Percentiles rank a stretch among this genome's conserved stretches.
Evolutionary conservation across 345 rosid species (phyloP).

Genomic region (Noccaea caerulescens): DNA sequence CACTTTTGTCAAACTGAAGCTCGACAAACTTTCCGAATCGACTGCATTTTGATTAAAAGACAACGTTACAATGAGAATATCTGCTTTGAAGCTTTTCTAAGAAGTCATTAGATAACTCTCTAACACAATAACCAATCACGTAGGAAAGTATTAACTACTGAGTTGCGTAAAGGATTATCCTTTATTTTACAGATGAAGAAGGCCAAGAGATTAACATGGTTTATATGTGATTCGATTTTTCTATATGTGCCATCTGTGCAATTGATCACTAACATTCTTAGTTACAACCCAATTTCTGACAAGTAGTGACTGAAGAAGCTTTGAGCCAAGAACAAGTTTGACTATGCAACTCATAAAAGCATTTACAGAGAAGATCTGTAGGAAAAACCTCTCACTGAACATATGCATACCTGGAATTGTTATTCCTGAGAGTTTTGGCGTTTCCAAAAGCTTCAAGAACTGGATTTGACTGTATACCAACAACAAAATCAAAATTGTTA

Average conservation of each 20-base stretch:
- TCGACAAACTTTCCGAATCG: slow-evolving; percentile 99
- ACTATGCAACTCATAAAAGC: slow-evolving; percentile 11
- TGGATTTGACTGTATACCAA: slow-evolving; percentile 85
- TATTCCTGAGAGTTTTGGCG: slow-evolving; percentile 97
- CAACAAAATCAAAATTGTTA: slow-evolving; percentile 39
- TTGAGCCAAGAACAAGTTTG: slow-evolving; percentile 24
- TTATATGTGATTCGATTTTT: not conserved
- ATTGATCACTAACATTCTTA: slow-evolving; percentile 5
- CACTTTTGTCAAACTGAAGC: slow-evolving; percentile 96
- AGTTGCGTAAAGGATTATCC: slow-evolving; percentile 4
- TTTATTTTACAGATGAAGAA: slow-evolving; percentile 22
- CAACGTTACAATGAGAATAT: slow-evolving; percentile 10
- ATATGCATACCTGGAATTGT: slow-evolving; percentile 84
- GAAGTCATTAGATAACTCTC: slow-evolving; percentile 8
- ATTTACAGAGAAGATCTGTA: slow-evolving; percentile 8
- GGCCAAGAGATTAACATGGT: slow-evolving; percentile 22
- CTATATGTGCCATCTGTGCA: slow-evolving; percentile 16
- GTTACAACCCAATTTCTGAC: not conserved
- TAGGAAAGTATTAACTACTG: slow-evolving; percentile 12
- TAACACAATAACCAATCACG: slow-evolving; percentile 14
- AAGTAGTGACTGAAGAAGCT: slow-evolving; percentile 13
- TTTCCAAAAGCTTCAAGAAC: slow-evolving; percentile 99
- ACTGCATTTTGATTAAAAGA: slow-evolving; percentile 54
- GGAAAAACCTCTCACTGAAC: slow-evolving; percentile 28
- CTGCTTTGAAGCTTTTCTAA: slow-evolving; percentile 1